A percentile compares a stretch with the other conserved stretches of the same genome.
Conservation (phyloP, 176 grass and related monocot genomes). For the Oryza australiensis region DNA sequence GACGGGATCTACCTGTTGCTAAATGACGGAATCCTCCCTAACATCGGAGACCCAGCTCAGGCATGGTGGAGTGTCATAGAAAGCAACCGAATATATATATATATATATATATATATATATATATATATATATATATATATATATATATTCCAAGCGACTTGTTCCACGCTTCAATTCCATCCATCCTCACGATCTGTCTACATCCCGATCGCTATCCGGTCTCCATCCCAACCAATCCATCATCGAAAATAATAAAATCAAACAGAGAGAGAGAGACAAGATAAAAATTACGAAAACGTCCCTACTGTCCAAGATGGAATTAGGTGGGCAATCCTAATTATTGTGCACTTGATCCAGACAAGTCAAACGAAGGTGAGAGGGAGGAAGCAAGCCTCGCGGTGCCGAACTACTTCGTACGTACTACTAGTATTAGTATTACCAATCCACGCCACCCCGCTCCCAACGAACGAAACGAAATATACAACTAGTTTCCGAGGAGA, state of each 20-base stretch:
- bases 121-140: no score
- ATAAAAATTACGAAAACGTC: neutral
- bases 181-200: neutral
- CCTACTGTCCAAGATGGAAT: constrained; percentile 35
- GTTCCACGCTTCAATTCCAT: constrained; percentile 27
- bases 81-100: constrained; percentile 3
- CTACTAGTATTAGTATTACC: neutral
- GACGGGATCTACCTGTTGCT: neutral
- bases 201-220: constrained; percentile 6
- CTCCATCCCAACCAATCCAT: constrained; percentile 19
- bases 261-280: neutral
- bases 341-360: neutral
- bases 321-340: constrained; percentile 41
- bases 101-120: no score
- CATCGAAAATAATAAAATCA: neutral
- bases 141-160: neutral
- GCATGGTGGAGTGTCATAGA: constrained; percentile 5
- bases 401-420: neutral
- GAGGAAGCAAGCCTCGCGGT: constrained; percentile 17
- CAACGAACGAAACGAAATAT: constrained; percentile 27
- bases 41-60: constrained; percentile 22
- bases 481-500: constrained; percentile 2
- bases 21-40: constrained; percentile 22
- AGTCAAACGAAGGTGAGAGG: constrained; percentile 28
- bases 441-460: neutral